A percentile compares a stretch with the other conserved stretches of the same genome.
phyloP scores from a whole-genome alignment of 2,329 filamentous ascomycete species.

The Scedosporium boydii region DNA sequence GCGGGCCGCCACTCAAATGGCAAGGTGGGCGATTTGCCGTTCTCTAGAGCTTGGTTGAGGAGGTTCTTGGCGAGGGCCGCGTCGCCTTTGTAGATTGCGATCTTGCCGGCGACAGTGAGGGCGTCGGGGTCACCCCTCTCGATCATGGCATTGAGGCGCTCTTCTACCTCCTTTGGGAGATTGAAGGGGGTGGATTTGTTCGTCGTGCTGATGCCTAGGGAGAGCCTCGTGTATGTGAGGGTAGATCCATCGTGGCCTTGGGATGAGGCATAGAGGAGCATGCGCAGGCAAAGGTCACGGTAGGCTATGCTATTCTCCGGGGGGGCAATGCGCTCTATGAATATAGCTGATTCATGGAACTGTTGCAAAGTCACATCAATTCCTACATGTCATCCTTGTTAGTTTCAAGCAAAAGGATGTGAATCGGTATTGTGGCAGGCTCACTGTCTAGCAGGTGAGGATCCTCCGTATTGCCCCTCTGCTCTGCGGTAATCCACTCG shows the following conservation, averaged over 20 bases:
- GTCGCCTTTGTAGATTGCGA: background rate
- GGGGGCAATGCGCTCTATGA: background rate
- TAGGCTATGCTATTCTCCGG: conserved; percentile 1
- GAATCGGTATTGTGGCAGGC: background rate
- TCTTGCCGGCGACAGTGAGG: conserved; percentile 20
- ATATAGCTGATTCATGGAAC: conserved; percentile 6
- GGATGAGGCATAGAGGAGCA: conserved; percentile 23
- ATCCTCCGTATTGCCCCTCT: conserved; percentile 5
- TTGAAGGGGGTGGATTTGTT: background rate
- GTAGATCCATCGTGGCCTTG: conserved; percentile 20
- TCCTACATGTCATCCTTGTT: background rate
- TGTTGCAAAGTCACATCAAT: background rate
- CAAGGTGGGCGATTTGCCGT: background rate
- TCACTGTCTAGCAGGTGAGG: background rate
- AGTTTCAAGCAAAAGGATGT: background rate
- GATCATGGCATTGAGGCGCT: conserved; percentile 21
- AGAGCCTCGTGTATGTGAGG: conserved; percentile 11
- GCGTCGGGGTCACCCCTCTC: conserved; percentile 20
- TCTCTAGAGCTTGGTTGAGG: conserved; percentile 3
- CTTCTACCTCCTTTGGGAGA: conserved; percentile 16
- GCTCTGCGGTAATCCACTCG: conserved; percentile 5
- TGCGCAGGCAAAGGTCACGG: conserved; percentile 12
- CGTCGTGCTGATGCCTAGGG: background rate
- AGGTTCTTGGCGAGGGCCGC: conserved; percentile 6
- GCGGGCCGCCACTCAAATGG: background rate